A percentile compares a stretch with the other conserved stretches of the same genome.
Evolutionary conservation across 75 land plant species (phyloP).

Genomic region (Adiantum capillusveneris): DNA sequence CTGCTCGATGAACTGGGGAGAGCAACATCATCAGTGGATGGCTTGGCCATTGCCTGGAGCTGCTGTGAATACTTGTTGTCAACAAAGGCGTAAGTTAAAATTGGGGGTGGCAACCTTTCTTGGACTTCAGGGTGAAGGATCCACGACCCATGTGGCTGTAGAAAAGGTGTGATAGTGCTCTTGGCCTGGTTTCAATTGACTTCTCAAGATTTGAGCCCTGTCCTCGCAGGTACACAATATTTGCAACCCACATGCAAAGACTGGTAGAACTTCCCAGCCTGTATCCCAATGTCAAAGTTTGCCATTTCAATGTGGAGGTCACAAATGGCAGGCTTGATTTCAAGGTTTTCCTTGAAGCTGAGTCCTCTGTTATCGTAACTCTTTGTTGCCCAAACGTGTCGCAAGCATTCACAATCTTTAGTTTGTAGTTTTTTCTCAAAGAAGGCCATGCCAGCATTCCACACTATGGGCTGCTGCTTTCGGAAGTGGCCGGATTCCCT

Average conservation of each 20-base stretch:
- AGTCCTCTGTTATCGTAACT: background rate
- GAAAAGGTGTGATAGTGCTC: too few relatives aligned
- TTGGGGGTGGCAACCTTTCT: too few relatives aligned
- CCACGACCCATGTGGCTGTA: too few relatives aligned
- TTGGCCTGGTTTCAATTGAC: too few relatives aligned
- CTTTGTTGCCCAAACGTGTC: background rate
- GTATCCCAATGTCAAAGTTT: conserved; percentile 86
- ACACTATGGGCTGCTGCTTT: conserved; percentile 87
- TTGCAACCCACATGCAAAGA: conserved; percentile 91
- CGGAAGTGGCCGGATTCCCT: conserved; percentile 86
- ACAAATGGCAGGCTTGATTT: conserved; percentile 71
- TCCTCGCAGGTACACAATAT: conserved; percentile 68
- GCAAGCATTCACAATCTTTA: too few relatives aligned
- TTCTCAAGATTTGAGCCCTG: too few relatives aligned
- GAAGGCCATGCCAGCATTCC: conserved; percentile 66
- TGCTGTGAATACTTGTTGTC: conserved; percentile 88
- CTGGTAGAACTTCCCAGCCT: conserved; percentile 66
- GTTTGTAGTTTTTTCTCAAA: conserved; percentile 62
- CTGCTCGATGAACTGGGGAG: conserved; percentile 94
- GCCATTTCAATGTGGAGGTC: conserved; percentile 69
- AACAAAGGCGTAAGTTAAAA: conserved; percentile 54
- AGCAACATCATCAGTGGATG: conserved; percentile 91
- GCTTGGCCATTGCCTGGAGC: conserved; percentile 97
- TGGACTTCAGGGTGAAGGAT: too few relatives aligned
- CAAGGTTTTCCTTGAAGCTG: conserved; percentile 38